Base-by-base conservation (phyloP, 2,329 filamentous ascomycete species). In the Thielaviopsis ethacetica region DNA sequence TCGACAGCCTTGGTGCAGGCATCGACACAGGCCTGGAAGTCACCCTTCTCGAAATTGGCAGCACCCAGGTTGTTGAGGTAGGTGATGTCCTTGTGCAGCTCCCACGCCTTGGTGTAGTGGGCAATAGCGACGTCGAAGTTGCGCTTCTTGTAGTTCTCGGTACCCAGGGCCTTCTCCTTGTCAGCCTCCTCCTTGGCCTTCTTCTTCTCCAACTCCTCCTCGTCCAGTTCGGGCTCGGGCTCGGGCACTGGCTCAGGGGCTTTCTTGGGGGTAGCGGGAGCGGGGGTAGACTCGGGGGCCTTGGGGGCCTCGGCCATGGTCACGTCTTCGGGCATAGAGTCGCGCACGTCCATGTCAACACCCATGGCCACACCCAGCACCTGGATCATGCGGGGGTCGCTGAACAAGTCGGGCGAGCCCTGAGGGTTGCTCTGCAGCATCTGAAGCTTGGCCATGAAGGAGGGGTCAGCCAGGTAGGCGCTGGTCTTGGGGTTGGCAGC, bases 21-120 rank as follows among this genome's bases (percentile, higher is more conserved):
- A 66, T 94, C 87, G 63, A 98, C 90, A 64, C 86, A 84, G 60
- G 84, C 86, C 67, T 94, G 81, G 71, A 88, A 95, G 69, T 97
- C 93, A 60, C 90, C 91, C 78, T 97, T 96, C 72, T 98, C 93
- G 66, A 91, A 97, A 67, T 94, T 83, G 62, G 91, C 93, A 3
- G 93, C 93, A 62, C 90, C 89, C 34, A 95, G 80, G 73, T 98
- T 98, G 76, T 94, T 98, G 62, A 97, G 79, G 73, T 98, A 98
- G 17, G 91, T 93, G 67, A 98, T 95, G 67, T 98, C 93, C 78
- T 96, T 93, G 81, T 88, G 79, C 47, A 87, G 72, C 61, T 95
- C 91, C 93, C 93, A 98, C 0, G 93, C 93, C 71, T 95, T 94
- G 70, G 72, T 81, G 77, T 98, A 98, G 75, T 98, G 89, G 68